Base-by-base conservation (phyloP, 2,329 filamentous ascomycete genomes). In the Nemania sp. region DNA sequence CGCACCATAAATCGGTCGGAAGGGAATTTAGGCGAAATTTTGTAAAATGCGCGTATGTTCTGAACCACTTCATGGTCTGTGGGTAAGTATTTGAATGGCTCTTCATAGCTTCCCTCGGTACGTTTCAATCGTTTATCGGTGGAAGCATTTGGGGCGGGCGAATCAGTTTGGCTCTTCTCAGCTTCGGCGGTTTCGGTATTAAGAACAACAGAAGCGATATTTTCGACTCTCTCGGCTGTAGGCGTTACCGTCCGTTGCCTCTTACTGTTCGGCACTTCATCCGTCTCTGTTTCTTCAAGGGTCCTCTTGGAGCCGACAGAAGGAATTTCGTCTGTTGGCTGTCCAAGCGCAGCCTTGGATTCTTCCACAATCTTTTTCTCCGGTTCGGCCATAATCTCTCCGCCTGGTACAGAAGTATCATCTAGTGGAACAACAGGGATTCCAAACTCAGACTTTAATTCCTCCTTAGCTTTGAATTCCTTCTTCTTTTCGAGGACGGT, bases 1-100 rank as follows among this genome's bases (percentile, higher is more conserved):
- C 94, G 89, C 47, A 99, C 94, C 86, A 99, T 90, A 77, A 94
- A 99, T 51, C 93, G 86, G 71, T 96, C 89, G 19, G 86, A 80
- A 0, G 94, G 94, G 77, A 99, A 99, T 42, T 88, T 86, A 0
- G 84, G 72, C 0, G 90, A 92, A 59, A 97, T 79, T 48, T 88
- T 80, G 76, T 97, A 99, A 75, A 97, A 97, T 2, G 82, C 72
- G 65, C 86, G 88, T 67, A 99, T 93, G 50, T 81, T 80, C 57
- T 84, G 71, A 49, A 99, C 86, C 55, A 94, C 90, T 2, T 84
- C 76, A 69, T 97, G 90, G 22, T 87, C 80, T 0, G 84, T 73
- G 7, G 86, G 73, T 34, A 99, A 81, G 69, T 91, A 99, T 70
- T 96, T 97, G 80, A 96, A 99, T 4, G 92, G 90, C 71, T 99